These are phyloP conservation scores for Flaveria linearis DNA, from an alignment of 129 eudicot species.

Conservation along the genomic window DNA sequence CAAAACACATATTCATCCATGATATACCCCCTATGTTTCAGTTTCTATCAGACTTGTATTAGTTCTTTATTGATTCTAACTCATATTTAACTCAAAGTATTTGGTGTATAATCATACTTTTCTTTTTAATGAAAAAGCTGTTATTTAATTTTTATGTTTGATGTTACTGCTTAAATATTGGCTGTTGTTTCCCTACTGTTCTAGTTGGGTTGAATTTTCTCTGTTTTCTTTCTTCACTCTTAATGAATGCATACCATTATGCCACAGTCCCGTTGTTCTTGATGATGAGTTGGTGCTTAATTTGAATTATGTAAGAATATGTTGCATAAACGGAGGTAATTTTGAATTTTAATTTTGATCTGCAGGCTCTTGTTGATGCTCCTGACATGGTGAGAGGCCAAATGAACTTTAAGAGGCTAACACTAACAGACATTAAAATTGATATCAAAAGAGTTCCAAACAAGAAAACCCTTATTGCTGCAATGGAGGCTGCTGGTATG, in stretches of 20 bases:
- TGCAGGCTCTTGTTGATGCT: constrained; percentile 67
- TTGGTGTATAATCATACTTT: too few species aligned
- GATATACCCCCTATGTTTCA: background rate
- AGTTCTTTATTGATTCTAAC: too few species aligned
- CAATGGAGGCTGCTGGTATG: constrained; percentile 73
- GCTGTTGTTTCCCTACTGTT: background rate
- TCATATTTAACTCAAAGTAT: too few species aligned
- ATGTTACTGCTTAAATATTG: background rate
- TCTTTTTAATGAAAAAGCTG: background rate
- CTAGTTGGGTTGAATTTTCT: background rate
- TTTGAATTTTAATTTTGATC: background rate
- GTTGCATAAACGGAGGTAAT: background rate
- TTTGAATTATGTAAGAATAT: too few species aligned
- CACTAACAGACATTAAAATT: constrained; percentile 73
- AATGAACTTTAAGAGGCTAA: constrained; percentile 68
- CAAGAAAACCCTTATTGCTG: constrained; percentile 64
- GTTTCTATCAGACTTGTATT: background rate
- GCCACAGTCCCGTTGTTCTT: background rate
- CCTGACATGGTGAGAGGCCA: constrained; percentile 75
- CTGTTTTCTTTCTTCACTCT: too few species aligned
- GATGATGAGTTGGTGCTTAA: background rate
- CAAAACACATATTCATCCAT: background rate
- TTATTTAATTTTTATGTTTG: background rate
- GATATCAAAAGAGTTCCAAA: constrained; percentile 68
- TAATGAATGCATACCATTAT: too few species aligned